These are phyloP conservation scores for Ganoderma lingzhi DNA, from an alignment of 1,284 basidiomycete genomes.

Conservation along the genomic window DNA sequence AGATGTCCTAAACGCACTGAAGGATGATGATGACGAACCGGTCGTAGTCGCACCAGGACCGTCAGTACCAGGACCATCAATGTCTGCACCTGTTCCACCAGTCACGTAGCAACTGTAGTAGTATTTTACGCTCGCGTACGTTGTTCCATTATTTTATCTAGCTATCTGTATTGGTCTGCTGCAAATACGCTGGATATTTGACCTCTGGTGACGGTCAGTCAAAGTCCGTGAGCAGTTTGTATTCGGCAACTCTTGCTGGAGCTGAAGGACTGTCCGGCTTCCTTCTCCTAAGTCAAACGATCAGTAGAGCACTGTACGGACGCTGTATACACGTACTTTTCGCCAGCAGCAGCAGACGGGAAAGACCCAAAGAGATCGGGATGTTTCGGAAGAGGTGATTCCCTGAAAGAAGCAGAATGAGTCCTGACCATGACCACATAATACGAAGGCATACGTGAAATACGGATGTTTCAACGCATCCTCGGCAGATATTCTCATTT, in stretches of 20 bases:
- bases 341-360: slow-evolving; percentile 96
- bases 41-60: neutral
- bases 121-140: neutral
- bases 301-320: slow-evolving; percentile 6
- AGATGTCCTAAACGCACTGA: slow-evolving; percentile 52
- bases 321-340: slow-evolving; percentile 71
- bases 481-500: slow-evolving; percentile 83
- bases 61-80: neutral
- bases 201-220: slow-evolving; percentile 34
- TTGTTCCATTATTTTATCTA: slow-evolving; percentile 21
- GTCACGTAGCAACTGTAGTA: neutral
- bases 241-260: slow-evolving; percentile 69
- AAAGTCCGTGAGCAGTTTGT: slow-evolving; percentile 61
- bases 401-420: slow-evolving; percentile 54
- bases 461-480: slow-evolving; percentile 93
- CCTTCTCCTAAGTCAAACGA: slow-evolving; percentile 58
- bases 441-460: slow-evolving; percentile 72
- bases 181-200: neutral
- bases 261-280: slow-evolving; percentile 83
- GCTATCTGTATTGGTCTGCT: neutral
- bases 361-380: slow-evolving; percentile 98
- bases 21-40: slow-evolving; percentile 37
- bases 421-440: neutral
- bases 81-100: neutral
- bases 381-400: slow-evolving; percentile 95